Evolutionary conservation across 2,329 filamentous ascomycete species (phyloP), one percentile per base, ranked within the genome.

Genomic region (Fusarium continuum): DNA sequence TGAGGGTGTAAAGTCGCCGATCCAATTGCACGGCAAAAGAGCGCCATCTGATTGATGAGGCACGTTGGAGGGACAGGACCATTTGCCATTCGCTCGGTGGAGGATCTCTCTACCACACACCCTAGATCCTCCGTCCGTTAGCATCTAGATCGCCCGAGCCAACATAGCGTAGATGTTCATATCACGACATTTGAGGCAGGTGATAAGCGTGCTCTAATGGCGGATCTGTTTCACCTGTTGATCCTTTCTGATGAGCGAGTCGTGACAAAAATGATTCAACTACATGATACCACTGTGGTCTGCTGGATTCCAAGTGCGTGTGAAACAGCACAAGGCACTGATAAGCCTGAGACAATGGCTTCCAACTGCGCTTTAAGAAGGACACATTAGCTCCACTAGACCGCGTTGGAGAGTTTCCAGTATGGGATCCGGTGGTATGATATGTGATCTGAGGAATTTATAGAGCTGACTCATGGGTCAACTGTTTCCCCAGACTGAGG

Each of bases 401-500:
- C 44, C 31, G 35, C 40, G 43, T 44, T 54, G 52, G 49, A 50
- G 38, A 51, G 53, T 38, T 50, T 29, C 48, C 41, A 39, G 54
- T 22, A 64, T 61, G 39, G 43, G 44, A 43, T 57, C n/a, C n/a
- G n/a, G 29, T 52, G 49, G 51, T 55, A 56, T 61, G 57, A 61
- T 54, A 50, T 55, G 49, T 48, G 48, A 59, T 44, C 48, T 14
- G 44, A 63, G 48, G 50, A 68, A 61, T 57, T 55, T 45, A 44
- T 40, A 41, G 16, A 25, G n/a, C 43, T 38, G 28, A 54, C 47
- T 55, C 63, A 56, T 40, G 25, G 48, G 28, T 54, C 40, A 38
- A 35, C n/a, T 59, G 38, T 38, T 60, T 65, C 67, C 67, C 65
- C 67, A 67, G 64, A 70, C 50, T 59, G 56, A 62, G 48, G 50